These are phyloP conservation scores for Dactylellina parvicollis DNA, from an alignment of 2,329 filamentous ascomycete genomes.

Conservation along the genomic window DNA sequence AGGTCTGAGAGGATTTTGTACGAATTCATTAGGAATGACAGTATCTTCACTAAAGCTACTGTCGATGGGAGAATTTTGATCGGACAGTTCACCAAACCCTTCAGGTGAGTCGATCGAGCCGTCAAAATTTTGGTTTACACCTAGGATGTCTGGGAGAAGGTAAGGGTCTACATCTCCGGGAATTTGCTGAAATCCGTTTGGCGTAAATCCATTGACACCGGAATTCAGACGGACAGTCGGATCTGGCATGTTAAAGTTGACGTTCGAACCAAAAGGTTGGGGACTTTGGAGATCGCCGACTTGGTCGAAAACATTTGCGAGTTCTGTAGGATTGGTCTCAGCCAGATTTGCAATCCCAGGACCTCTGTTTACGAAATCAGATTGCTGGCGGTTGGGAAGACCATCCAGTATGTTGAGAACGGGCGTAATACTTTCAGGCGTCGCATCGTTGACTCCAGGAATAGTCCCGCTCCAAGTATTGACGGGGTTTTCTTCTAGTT, in stretches of 20 bases:
- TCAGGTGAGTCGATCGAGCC: neutral
- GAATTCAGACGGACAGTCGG: conserved; percentile 6
- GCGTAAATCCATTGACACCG: conserved; percentile 1
- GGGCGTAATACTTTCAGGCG: neutral
- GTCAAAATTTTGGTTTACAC: conserved; percentile 13
- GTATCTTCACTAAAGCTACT: neutral
- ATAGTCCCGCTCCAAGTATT: neutral
- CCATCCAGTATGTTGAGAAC: conserved; percentile 11
- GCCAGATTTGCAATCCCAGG: conserved; percentile 13
- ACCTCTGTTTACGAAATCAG: conserved; percentile 19
- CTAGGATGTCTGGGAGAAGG: neutral
- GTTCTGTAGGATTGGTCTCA: neutral
- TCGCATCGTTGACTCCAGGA: conserved; percentile 20
- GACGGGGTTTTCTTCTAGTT: conserved; percentile 17
- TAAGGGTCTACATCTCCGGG: neutral
- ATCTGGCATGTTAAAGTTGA: neutral
- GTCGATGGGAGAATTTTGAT: neutral
- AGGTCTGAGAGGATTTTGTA: no score
- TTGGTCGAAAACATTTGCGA: conserved; percentile 23
- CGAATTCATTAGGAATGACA: no score
- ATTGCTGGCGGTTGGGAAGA: conserved; percentile 3
- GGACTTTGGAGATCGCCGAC: conserved; percentile 2
- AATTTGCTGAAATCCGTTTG: conserved; percentile 26
- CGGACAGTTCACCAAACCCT: neutral
- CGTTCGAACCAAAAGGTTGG: neutral